Evolutionary conservation across 331 rosid species (phyloP).

Genomic region (Dryas integrifolia): DNA sequence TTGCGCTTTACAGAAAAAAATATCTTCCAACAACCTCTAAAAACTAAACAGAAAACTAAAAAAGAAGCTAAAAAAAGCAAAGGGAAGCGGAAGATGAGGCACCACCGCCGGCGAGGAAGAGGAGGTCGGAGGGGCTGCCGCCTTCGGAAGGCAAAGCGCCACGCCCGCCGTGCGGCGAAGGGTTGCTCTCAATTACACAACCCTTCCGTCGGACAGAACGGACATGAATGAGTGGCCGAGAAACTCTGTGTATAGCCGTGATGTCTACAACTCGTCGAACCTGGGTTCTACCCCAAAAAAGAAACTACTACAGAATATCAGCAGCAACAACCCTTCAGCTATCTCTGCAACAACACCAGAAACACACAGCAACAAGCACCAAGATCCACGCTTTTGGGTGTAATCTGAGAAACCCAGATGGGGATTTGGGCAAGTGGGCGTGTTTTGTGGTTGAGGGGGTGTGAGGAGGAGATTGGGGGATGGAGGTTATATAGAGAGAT

Average conservation of each 20-base stretch:
- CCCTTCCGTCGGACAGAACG: conserved; percentile 76
- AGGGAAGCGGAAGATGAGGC: conserved; percentile 5
- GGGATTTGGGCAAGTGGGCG: neutral
- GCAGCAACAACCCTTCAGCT: neutral
- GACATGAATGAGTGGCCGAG: conserved; percentile 71
- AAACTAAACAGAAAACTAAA: conserved; percentile 7
- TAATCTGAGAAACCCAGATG: neutral
- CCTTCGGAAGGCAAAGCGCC: conserved; percentile 99
- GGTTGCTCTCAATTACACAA: conserved; percentile 64
- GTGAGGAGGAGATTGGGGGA: neutral
- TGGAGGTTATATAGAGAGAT: conserved; percentile 22
- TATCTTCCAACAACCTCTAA: neutral
- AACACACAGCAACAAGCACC: no score
- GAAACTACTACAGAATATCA: neutral
- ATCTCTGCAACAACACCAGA: neutral
- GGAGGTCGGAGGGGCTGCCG: conserved; percentile 97
- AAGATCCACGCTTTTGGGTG: neutral
- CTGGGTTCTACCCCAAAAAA: conserved; percentile 70
- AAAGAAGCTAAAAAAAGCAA: conserved; percentile 15
- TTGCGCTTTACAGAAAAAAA: neutral
- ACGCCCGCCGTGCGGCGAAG: conserved; percentile 99
- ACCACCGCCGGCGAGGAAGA: conserved; percentile 97
- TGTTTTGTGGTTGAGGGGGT: neutral
- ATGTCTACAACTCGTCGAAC: conserved; percentile 73
- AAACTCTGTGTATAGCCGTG: conserved; percentile 91